Evolutionary conservation across 2,329 filamentous ascomycete genomes (phyloP), one percentile per base, ranked within the genome.

Genomic region (Phoma sp.): DNA sequence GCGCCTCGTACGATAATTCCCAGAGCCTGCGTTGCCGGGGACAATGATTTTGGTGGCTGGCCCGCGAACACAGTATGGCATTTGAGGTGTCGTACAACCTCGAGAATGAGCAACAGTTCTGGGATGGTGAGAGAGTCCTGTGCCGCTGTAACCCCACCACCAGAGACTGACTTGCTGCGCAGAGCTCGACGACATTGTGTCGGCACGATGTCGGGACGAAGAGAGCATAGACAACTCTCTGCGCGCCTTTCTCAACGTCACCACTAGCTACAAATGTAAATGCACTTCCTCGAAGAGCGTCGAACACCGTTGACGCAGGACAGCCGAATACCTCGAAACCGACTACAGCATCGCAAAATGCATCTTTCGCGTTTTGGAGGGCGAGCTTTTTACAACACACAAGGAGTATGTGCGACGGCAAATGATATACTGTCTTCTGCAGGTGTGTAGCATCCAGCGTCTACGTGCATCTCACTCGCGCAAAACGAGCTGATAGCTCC

Each of bases 331-430:
- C 72, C 83, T 92, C 59, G 81, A 85, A 53, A 87, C 86, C 64
- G 90, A 96, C 64, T 87, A 93, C 69, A 91, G 96, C 67, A 82
- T 96, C 53, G 87, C 87, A 20, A 85, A 82, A 65, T 98, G 93
- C 78, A 89, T 90, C 55, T 89, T 91, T 74, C 86, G 86, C 73
- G 83, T 99, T 30, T 81, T 96, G 53, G 82, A 88, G 46, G 92
- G 92, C 72, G 78, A 80, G 15, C 80, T 98, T 37, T 99, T 96
- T 74, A 76, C 78, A 21, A 76, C 82, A 12, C 88, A 97, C 74
- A 84, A 86, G 62, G 88, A 92, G 52, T 98, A 99, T 76, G 90
- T 98, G 59, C 90, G 93, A 59, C 90, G 86, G 37, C 95, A 98
- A 78, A 92, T 99, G 68, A 87, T 98, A 61, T 92, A 96, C 76